Percentiles rank a stretch among this genome's conserved stretches.
phyloP scores from a whole-genome alignment of 1,284 basidiomycete genomes.

The Vanrija humicola region DNA sequence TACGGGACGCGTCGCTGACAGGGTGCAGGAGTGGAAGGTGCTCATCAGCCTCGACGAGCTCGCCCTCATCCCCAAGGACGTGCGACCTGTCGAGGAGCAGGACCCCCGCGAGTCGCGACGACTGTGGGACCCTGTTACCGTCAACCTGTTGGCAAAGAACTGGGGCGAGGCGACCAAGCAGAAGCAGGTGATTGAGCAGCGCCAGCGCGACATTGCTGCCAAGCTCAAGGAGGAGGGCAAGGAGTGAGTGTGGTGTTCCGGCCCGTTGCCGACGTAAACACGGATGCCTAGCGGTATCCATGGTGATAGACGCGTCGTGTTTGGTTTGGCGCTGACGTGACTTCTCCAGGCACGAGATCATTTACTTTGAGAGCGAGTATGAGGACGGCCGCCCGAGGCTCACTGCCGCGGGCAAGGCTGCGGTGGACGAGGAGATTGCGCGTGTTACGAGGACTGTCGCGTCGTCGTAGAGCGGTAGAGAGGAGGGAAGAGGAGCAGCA shows the following conservation, averaged over 20 bases:
- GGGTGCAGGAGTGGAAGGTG: slow-evolving; percentile 58
- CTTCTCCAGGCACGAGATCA: slow-evolving; percentile 65
- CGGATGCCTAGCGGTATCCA: not conserved
- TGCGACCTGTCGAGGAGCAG: slow-evolving; percentile 77
- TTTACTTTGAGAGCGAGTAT: slow-evolving; percentile 71
- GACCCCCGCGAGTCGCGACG: slow-evolving; percentile 75
- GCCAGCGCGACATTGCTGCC: slow-evolving; percentile 76
- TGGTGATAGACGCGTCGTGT: not conserved
- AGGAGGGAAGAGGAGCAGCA: too few species aligned
- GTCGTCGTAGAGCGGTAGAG: too few species aligned
- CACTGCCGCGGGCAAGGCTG: slow-evolving; percentile 64
- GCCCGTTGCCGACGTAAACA: not conserved
- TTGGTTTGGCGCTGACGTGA: not conserved
- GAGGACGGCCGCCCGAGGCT: slow-evolving; percentile 69
- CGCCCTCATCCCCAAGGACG: slow-evolving; percentile 72
- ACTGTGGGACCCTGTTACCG: slow-evolving; percentile 84
- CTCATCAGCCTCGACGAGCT: slow-evolving; percentile 75
- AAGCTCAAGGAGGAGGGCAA: slow-evolving; percentile 73
- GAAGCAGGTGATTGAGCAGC: slow-evolving; percentile 84
- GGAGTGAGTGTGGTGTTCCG: slow-evolving; percentile 57
- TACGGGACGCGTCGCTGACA: slow-evolving; percentile 1
- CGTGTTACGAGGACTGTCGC: slow-evolving; percentile 6
- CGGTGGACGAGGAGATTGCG: slow-evolving; percentile 64
- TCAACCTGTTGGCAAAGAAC: slow-evolving; percentile 72
- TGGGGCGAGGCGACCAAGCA: slow-evolving; percentile 81